These are phyloP conservation scores for Candolleomyces eurysporus DNA, from an alignment of 768 basidiomycete genomes.

Conservation along the genomic window DNA sequence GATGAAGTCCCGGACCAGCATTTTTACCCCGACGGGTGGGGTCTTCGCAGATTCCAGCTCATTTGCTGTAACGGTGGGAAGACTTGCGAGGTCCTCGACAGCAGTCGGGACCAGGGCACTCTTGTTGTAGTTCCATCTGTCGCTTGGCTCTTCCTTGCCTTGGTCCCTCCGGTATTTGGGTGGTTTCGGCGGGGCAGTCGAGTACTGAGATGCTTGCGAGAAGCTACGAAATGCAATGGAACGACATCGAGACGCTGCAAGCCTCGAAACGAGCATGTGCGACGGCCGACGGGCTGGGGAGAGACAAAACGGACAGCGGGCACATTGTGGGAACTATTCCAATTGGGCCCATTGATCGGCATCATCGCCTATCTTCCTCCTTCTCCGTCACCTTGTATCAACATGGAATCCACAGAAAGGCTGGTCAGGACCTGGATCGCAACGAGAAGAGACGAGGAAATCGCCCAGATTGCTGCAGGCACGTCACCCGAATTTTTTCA, in stretches of 20 bases:
- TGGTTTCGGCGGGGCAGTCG: constrained; percentile 1
- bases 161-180: constrained; percentile 2
- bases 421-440: constrained; percentile 73
- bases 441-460: constrained; percentile 56
- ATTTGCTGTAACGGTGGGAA: constrained; percentile 65
- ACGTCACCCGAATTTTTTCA: constrained; percentile 19
- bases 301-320: neutral
- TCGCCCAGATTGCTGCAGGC: constrained; percentile 61
- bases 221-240: neutral
- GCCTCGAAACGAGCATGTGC: constrained; percentile 10
- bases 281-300: neutral
- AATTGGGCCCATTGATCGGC: neutral
- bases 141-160: constrained; percentile 29
- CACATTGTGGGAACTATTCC: neutral
- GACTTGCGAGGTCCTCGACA: constrained; percentile 38
- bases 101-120: constrained; percentile 56
- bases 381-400: constrained; percentile 2
- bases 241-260: constrained; percentile 8
- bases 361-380: neutral
- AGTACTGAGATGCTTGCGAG: neutral
- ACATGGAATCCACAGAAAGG: constrained; percentile 43
- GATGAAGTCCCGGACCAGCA: constrained; percentile 93
- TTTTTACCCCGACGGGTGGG: constrained; percentile 82
- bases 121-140: constrained; percentile 81
- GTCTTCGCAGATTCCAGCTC: constrained; percentile 51